A percentile compares a stretch with the other conserved stretches of the same genome.
Evolutionary conservation across 257 asterid genomes (phyloP).

Genomic region (Plantago ovata): DNA sequence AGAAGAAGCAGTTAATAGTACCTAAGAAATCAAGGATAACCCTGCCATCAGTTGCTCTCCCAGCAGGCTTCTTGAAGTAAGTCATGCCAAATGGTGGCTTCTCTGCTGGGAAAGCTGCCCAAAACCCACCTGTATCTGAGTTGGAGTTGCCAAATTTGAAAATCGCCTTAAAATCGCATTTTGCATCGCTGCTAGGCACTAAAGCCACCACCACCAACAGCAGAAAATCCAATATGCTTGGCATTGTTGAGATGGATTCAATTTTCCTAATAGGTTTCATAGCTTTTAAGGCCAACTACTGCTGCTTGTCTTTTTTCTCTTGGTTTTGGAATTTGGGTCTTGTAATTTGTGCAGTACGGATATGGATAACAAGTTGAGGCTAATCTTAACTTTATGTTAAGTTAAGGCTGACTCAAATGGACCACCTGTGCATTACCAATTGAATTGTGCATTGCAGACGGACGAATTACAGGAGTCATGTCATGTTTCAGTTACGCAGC

Average conservation of each 20-base stretch:
- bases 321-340: not conserved
- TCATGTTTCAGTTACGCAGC: no score
- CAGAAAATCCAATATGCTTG: slow-evolving; percentile 11
- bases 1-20: slow-evolving; percentile 20
- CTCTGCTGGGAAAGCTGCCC: slow-evolving; percentile 74
- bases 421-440: slow-evolving; percentile 26
- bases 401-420: slow-evolving; percentile 17
- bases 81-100: slow-evolving; percentile 69
- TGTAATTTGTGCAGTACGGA: not conserved
- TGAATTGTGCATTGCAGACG: not conserved
- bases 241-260: not conserved
- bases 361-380: slow-evolving; percentile 8
- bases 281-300: no score
- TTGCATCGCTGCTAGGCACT: slow-evolving; percentile 25
- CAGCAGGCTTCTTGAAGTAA: slow-evolving; percentile 64
- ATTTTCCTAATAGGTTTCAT: not conserved
- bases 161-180: slow-evolving; percentile 57
- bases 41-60: slow-evolving; percentile 87
- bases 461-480: no score
- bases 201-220: slow-evolving; percentile 23
- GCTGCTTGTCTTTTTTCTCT: no score
- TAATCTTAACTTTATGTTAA: not conserved
- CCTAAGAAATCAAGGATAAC: slow-evolving; percentile 76
- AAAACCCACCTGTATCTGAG: slow-evolving; percentile 75
- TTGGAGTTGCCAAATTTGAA: slow-evolving; percentile 85